Evolutionary conservation across 179 eudicot genomes (phyloP).

Genomic region (Silene vulgaris): DNA sequence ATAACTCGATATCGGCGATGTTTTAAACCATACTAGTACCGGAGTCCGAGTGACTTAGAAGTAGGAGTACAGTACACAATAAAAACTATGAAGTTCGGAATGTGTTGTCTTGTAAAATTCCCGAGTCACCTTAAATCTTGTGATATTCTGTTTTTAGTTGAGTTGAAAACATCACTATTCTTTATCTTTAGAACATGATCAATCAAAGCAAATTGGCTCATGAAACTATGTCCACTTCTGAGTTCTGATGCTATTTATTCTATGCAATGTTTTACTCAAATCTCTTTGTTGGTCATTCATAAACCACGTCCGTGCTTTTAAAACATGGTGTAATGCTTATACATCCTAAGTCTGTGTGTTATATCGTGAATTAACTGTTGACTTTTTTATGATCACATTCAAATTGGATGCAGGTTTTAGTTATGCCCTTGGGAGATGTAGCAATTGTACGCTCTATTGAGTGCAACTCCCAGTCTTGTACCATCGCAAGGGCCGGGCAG

Average conservation of each 20-base stretch:
- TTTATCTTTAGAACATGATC: background rate
- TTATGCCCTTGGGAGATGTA: conserved; percentile 74
- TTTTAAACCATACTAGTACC: background rate
- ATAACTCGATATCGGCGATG: background rate
- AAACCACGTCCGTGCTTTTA: background rate
- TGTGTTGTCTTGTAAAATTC: background rate
- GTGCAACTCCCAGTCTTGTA: conserved; percentile 62
- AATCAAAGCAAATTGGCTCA: background rate
- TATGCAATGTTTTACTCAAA: background rate
- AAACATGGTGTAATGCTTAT: background rate
- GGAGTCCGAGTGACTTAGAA: background rate
- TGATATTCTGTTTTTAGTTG: background rate
- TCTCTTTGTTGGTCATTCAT: background rate
- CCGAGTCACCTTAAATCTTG: background rate
- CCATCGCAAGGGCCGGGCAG: conserved; percentile 85
- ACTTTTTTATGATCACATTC: conserved; percentile 13
- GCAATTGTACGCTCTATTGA: conserved; percentile 73
- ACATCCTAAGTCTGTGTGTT: background rate
- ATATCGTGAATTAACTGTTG: background rate
- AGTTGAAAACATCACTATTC: background rate
- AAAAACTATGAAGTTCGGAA: background rate
- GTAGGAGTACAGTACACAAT: background rate
- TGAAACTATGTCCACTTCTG: background rate
- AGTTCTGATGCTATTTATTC: background rate
- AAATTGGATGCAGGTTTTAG: conserved; percentile 54